A percentile compares a stretch with the other conserved stretches of the same genome.
These are phyloP conservation scores for Maudiozyma barnettii DNA, from an alignment of 805 yeast genomes.

Conservation along the genomic window DNA sequence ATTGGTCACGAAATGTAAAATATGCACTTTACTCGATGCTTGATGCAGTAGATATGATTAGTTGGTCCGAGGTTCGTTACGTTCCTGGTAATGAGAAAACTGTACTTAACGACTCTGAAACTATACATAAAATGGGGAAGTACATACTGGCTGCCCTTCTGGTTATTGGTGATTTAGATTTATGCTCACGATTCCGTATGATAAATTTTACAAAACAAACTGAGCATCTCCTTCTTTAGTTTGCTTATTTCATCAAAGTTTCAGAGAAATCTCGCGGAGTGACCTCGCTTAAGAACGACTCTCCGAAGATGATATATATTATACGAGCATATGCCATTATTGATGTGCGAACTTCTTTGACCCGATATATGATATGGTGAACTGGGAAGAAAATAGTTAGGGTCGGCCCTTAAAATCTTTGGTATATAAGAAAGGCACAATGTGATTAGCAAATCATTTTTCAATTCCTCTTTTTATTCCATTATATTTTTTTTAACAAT, in stretches of 20 bases:
- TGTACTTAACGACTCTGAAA: background rate
- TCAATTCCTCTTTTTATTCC: background rate
- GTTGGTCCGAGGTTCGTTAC: background rate
- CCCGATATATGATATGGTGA: background rate
- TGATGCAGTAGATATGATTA: background rate
- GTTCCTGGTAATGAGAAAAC: background rate
- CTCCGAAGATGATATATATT: background rate
- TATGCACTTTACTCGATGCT: background rate
- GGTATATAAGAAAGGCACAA: background rate
- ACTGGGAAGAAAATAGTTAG: background rate
- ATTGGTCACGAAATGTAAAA: background rate
- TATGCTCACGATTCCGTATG: background rate
- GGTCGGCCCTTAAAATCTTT: background rate
- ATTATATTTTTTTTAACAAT: background rate
- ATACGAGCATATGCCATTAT: background rate
- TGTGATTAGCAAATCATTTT: background rate
- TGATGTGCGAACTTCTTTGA: background rate
- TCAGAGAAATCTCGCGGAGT: too few relatives aligned
- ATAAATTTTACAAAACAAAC: background rate
- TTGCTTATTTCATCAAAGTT: background rate
- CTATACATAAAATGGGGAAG: background rate
- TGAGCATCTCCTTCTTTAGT: background rate
- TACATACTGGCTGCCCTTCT: background rate
- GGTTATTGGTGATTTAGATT: background rate
- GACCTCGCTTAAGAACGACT: background rate